Conservation (phyloP, 345 rosid genomes). For the Camelina laxa region DNA sequence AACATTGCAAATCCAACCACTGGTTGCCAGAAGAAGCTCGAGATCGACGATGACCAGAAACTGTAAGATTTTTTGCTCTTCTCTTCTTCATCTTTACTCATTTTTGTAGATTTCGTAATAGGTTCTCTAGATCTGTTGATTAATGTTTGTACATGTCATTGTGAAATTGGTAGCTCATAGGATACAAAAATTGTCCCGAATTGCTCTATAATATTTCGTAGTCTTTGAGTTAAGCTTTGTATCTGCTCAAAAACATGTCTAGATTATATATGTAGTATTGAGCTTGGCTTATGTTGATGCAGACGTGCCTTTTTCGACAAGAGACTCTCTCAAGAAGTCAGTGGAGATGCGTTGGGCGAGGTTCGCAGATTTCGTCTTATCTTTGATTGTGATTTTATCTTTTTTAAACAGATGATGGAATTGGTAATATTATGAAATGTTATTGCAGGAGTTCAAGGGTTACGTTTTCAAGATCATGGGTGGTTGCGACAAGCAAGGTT, state of each 20-base stretch:
- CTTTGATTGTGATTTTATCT: neutral
- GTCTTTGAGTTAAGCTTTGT: too few relatives aligned
- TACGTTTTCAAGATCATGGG: constrained; percentile 88
- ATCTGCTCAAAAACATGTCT: neutral
- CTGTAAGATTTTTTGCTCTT: constrained; percentile 41
- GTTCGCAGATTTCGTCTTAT: constrained; percentile 32
- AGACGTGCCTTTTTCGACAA: constrained; percentile 72
- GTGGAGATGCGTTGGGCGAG: constrained; percentile 82
- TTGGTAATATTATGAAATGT: neutral
- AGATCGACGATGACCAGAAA: constrained; percentile 59
- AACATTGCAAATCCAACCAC: constrained; percentile 59
- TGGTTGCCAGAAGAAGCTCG: constrained; percentile 64
- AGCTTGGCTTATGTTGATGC: constrained; percentile 17
- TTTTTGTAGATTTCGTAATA: neutral
- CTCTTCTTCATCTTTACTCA: neutral
- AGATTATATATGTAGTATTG: neutral
- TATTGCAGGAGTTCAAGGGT: constrained; percentile 75
- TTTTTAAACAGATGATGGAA: neutral
- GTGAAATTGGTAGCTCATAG: neutral
- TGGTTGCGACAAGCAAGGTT: constrained; percentile 92
- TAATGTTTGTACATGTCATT: neutral
- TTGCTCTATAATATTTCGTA: neutral
- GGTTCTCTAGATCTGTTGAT: neutral
- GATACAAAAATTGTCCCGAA: neutral
- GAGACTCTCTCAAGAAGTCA: constrained; percentile 85